Conservation (phyloP, 106 monocot species). For the Dendrobium nobile region DNA sequence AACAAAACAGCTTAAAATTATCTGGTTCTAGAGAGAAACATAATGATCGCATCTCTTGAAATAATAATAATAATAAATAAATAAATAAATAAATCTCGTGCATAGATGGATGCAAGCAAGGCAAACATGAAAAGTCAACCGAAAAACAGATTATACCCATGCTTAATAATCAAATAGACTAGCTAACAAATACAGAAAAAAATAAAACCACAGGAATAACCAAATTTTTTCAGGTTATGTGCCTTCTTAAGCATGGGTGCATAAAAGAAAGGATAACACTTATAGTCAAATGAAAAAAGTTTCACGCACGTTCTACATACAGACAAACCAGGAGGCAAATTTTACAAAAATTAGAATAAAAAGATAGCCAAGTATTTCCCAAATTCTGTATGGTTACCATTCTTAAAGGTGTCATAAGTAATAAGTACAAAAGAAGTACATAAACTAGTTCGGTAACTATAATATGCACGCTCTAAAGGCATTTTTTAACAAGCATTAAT, state of each 20-base stretch:
- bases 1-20: not conserved
- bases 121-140: not conserved
- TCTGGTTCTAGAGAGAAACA: not conserved
- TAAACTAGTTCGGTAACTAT: not conserved
- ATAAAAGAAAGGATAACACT: not conserved
- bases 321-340: no score
- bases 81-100: not conserved
- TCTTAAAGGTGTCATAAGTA: not conserved
- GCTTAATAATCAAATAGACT: not conserved
- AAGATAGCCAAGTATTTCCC: not conserved
- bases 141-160: not conserved
- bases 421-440: not conserved
- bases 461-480: not conserved
- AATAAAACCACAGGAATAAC: not conserved
- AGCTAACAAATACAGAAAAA: not conserved
- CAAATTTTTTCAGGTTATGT: not conserved
- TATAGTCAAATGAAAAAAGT: not conserved
- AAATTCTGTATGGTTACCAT: not conserved
- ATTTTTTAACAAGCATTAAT: not conserved
- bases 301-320: no score
- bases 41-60: not conserved
- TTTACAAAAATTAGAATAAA: no score
- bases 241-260: not conserved
- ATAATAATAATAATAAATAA: not conserved
- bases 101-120: not conserved